Conservation (phyloP, 2,329 filamentous ascomycete species). For the Arthroderma uncinatum region DNA sequence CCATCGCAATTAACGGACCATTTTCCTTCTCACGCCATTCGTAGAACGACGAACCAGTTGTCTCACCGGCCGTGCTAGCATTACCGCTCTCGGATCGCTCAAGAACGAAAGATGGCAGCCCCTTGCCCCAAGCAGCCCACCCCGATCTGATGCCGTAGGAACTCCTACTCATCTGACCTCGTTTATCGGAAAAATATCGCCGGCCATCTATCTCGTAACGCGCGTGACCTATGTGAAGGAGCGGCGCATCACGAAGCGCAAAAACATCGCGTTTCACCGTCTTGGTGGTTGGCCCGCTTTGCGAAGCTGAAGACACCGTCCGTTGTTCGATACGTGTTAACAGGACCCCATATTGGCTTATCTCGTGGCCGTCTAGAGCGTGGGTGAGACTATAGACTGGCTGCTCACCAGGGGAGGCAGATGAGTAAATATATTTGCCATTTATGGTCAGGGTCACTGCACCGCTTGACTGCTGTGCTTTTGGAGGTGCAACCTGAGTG, state of each 20-base stretch:
- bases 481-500: background rate
- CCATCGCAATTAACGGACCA: constrained; percentile 11
- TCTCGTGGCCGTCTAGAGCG: constrained; percentile 15
- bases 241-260: constrained; percentile 10
- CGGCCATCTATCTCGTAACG: constrained; percentile 15
- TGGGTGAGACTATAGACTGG: constrained; percentile 16
- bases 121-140: constrained; percentile 11
- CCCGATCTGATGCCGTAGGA: constrained; percentile 10
- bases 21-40: constrained; percentile 14
- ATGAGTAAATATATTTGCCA: constrained; percentile 13
- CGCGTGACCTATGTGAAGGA: constrained; percentile 5
- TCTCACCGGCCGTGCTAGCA: background rate
- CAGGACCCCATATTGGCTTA: constrained; percentile 10
- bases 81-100: constrained; percentile 1
- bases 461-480: background rate
- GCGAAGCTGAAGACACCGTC: background rate
- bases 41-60: constrained; percentile 7
- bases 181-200: constrained; percentile 11
- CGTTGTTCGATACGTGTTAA: constrained; percentile 13
- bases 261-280: constrained; percentile 12
- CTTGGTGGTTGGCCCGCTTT: background rate
- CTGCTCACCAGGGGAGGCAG: constrained; percentile 1
- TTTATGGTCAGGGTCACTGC: constrained; percentile 12
- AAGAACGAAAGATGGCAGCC: constrained; percentile 12
- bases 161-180: constrained; percentile 11